Conservation (phyloP, 164 flowering plant species). For the Liquidambar formosana region DNA sequence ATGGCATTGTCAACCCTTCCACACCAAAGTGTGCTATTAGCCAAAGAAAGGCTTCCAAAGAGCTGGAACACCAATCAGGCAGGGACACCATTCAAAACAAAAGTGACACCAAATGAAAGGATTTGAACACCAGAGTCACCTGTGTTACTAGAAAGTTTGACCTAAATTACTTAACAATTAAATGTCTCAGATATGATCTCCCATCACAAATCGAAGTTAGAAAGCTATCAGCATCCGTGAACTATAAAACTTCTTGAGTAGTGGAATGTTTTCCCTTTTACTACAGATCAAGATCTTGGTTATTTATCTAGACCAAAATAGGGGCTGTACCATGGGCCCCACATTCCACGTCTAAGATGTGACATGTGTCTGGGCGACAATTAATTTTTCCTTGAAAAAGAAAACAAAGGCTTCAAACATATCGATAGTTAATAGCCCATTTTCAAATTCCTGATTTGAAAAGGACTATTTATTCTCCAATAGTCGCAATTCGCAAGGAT, state of each 20-base stretch:
- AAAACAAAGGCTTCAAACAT: not conserved
- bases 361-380: not conserved
- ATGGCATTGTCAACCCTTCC: too few relatives aligned
- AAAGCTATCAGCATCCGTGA: not conserved
- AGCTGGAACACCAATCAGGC: not conserved
- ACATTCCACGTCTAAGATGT: not conserved
- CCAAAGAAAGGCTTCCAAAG: not conserved
- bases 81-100: too few relatives aligned
- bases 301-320: not conserved
- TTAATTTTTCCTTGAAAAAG: too few relatives aligned
- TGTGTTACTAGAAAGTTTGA: not conserved
- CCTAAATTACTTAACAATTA: not conserved
- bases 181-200: not conserved
- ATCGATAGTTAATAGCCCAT: not conserved
- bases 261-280: too few relatives aligned
- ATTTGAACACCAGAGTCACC: too few relatives aligned
- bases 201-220: not conserved
- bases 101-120: not conserved
- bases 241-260: not conserved
- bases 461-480: conserved; percentile 1
- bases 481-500: conserved; percentile 23
- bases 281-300: not conserved
- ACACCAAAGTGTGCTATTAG: too few relatives aligned
- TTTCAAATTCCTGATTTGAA: not conserved
- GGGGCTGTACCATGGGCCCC: not conserved